Evolutionary conservation across 345 rosid genomes (phyloP), one percentile per base, ranked within the genome.

Genomic region (Eucalyptus camaldulensis): DNA sequence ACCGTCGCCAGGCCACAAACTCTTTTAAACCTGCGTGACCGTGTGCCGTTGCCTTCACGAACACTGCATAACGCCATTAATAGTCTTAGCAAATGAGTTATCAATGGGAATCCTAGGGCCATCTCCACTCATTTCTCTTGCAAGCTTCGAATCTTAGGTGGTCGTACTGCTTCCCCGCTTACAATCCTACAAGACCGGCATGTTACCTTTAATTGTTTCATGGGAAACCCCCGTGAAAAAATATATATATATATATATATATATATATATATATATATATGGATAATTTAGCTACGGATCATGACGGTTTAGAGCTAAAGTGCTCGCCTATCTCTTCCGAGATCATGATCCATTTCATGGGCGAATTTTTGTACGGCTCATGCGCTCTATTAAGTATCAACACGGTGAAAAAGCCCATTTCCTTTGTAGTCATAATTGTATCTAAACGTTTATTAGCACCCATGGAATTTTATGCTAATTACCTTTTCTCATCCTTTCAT

Each of bases 31-130:
- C 27, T 87, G 37, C 76, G 58, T 45, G 86, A 50, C 56, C 85
- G 85, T n/a, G 87, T 91, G 94, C 95, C 95, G 95, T 94, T 90
- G 90, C 94, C 95, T 94, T 94, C 87, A 94, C 95, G 95, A 94
- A 91, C 91, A 90, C 95, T 93, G 65, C 83, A 40, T 40, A 37
- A 37, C 27, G 83, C 83, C 83, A 76, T 76, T 76, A 76, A 37
- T 76, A 21, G 83, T 40, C 15, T 44, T 76, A 76, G 83, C 83
- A 76, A 22, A 37, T 76, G 47, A 76, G 83, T 76, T 76, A 40
- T 76, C 83, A 43, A 76, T 76, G 47, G 83, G 83, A 76, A 76
- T 76, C 83, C 83, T 6, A 76, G 45, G 83, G 45, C 83, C 83
- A 76, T 76, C 47, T 37, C 45, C 83, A 21, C 47, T 9, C 47